Evolutionary conservation across 1,284 basidiomycete genomes (phyloP).

Genomic region (Apiotrichum laibachii): DNA sequence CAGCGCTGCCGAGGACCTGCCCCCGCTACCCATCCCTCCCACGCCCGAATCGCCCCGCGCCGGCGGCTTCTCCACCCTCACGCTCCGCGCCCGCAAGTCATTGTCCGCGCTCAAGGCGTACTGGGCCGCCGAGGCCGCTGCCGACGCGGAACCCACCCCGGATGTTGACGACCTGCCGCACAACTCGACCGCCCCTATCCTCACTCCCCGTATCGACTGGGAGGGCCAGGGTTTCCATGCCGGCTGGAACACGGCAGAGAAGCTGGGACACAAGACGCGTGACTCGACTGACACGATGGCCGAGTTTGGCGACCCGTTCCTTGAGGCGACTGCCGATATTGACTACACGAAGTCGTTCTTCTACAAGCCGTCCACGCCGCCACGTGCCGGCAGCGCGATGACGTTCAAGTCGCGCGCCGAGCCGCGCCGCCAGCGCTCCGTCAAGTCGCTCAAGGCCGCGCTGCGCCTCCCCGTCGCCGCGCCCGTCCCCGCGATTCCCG

Average conservation of each 20-base stretch:
- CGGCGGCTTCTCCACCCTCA: conserved; percentile 20
- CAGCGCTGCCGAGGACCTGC: conserved; percentile 45
- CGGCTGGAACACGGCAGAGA: conserved; percentile 33
- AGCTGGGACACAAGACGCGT: conserved; percentile 4
- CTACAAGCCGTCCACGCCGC: conserved; percentile 49
- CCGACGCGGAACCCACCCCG: background rate
- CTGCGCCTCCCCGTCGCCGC: conserved; percentile 40
- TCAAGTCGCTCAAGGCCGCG: conserved; percentile 46
- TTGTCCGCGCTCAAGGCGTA: conserved; percentile 35
- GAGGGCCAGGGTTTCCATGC: conserved; percentile 34
- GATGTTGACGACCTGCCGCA: background rate
- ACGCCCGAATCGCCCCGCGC: conserved; percentile 7
- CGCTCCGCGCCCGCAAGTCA: conserved; percentile 35
- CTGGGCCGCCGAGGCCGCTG: conserved; percentile 11
- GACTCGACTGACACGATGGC: conserved; percentile 16
- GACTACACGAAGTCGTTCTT: conserved; percentile 52
- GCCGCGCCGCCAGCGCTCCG: conserved; percentile 32
- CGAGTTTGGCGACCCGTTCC: conserved; percentile 17
- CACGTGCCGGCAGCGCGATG: conserved; percentile 11
- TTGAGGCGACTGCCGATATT: conserved; percentile 17
- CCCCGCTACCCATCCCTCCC: conserved; percentile 33
- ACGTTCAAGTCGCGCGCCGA: background rate
- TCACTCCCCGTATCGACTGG: conserved; percentile 43
- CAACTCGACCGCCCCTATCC: conserved; percentile 21
- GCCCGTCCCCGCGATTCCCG: conserved; percentile 41